Evolutionary conservation across 2,329 filamentous ascomycete genomes (phyloP), one percentile per base, ranked within the genome.

Genomic region (Metarhizium humberi): DNA sequence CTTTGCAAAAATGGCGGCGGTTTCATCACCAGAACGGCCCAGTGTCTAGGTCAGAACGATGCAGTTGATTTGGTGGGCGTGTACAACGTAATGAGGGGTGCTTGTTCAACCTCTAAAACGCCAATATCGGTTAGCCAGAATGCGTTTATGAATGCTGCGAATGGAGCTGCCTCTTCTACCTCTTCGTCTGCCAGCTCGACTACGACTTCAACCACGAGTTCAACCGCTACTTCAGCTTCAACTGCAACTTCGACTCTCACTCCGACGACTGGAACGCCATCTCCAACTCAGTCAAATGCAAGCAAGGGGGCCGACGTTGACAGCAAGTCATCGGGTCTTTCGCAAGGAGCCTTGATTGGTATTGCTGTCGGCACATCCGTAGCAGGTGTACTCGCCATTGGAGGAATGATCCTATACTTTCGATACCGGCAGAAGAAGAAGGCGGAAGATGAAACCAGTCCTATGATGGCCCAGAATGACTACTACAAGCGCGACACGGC

Each of bases 1-100:
- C 69, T 81, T 2, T 82, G 79, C 62, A 63, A 64, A 58, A 79
- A 81, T 55, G 66, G 69, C 36, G 74, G 74, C 54, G 67, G 73
- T 59, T 82, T 81, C 63, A 67, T 81, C 57, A 74, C 71, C 20
- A 69, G 70, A 38, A 62, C 75, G 2, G 79, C 78, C 3, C 60
- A 58, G 13, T 82, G 79, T 58, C 62, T 82, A 13, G 76, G 73
- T 7, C 56, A 61, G 16, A 38, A 62, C 3, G 62, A 61, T 18
- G 61, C 64, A 0, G 60, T 25, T 25, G 74, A 79, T 48, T 59
- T 80, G 6, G 58, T 65, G 14, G 55, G 62, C 16, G 75, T 77
- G 16, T 81, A 77, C 60, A 61, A 65, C 6, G 75, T 66, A 3
- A 71, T 81, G 69, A 57, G 62, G 3, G 60, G 61, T 14, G 75